These are phyloP conservation scores for Eremochloa ophiuroides DNA, from an alignment of 176 grass and related monocot genomes.

Conservation along the genomic window DNA sequence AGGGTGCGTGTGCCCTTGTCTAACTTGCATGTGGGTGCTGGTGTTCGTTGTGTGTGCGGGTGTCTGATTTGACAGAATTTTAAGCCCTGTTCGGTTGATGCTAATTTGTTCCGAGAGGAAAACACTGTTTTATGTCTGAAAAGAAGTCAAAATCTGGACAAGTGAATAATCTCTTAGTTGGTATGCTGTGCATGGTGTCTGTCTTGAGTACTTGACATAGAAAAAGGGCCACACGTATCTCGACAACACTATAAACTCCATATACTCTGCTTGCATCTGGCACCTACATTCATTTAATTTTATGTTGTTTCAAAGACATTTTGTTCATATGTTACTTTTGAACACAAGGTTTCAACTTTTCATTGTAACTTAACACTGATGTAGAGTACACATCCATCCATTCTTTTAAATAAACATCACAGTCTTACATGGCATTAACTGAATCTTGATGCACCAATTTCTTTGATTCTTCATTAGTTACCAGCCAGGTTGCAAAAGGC, in stretches of 20 bases:
- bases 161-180: too few relatives aligned
- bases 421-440: neutral
- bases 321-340: neutral
- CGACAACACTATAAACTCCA: neutral
- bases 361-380: neutral
- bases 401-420: neutral
- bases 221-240: neutral
- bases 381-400: neutral
- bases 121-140: too few relatives aligned
- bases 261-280: neutral
- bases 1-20: neutral
- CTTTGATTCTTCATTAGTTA: slow-evolving; percentile 12
- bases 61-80: neutral
- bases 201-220: neutral
- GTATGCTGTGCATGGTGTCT: too few relatives aligned
- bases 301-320: neutral
- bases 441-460: slow-evolving; percentile 4
- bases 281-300: neutral
- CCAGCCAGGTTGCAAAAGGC: too few relatives aligned
- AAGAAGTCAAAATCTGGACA: too few relatives aligned
- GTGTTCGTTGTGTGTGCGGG: neutral
- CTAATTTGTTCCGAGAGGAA: too few relatives aligned
- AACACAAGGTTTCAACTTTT: neutral
- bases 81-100: too few relatives aligned
- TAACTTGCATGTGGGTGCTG: too few relatives aligned